Evolutionary conservation across 768 basidiomycete genomes (phyloP).

Genomic region (Kwoniella europaea): DNA sequence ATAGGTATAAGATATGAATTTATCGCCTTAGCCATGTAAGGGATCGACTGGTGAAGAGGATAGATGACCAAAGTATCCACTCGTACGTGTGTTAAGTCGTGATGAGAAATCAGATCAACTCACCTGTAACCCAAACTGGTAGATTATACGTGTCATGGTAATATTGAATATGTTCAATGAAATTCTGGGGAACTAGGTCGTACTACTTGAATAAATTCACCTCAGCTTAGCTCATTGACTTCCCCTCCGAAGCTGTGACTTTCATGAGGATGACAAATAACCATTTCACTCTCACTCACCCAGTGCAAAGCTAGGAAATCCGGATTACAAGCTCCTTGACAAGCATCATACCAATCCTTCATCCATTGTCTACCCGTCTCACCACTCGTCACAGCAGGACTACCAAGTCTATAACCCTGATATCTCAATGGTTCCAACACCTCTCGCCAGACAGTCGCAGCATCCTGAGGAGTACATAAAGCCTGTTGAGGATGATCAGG

Average conservation of each 20-base stretch:
- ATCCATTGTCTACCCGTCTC: conserved; percentile 66
- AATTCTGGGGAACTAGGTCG: conserved; percentile 65
- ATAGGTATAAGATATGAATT: too few species aligned
- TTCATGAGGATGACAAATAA: conserved; percentile 1
- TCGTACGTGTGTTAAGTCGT: too few species aligned
- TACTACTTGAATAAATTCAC: conserved; percentile 59
- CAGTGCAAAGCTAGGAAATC: conserved; percentile 67
- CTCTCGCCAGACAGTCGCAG: conserved; percentile 64
- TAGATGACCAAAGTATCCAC: too few species aligned
- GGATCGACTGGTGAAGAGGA: too few species aligned
- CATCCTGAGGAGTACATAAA: conserved; percentile 63
- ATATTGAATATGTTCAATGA: conserved; percentile 64
- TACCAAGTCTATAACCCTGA: conserved; percentile 63
- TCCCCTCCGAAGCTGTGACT: too few species aligned
- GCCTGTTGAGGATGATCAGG: conserved; percentile 63
- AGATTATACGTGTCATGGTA: conserved; percentile 64
- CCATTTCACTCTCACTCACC: conserved; percentile 38
- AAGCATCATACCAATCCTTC: conserved; percentile 64
- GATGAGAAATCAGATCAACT: conserved; percentile 5
- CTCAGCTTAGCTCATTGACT: too few species aligned
- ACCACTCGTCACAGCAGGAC: conserved; percentile 65
- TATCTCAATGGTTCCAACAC: conserved; percentile 64
- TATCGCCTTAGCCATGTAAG: too few species aligned
- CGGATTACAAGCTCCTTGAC: conserved; percentile 64
- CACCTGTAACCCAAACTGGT: conserved; percentile 66